Percentiles rank a stretch among this genome's conserved stretches.
Conservation (phyloP, 768 basidiomycete species). For the Coprinopsis marcescibilis region DNA sequence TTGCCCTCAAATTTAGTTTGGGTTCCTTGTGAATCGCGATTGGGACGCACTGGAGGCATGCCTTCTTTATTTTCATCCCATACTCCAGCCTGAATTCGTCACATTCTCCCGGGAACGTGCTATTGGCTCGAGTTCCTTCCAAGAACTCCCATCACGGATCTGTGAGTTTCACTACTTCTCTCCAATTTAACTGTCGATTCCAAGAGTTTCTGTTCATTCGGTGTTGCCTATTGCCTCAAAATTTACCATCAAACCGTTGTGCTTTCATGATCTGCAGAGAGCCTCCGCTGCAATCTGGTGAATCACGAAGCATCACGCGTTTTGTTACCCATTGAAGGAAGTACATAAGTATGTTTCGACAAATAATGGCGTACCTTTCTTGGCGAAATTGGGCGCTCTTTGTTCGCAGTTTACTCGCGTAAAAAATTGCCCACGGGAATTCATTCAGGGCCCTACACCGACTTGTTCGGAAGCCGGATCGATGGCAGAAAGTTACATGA, state of each 20-base stretch:
- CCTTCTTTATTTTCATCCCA: neutral
- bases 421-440: neutral
- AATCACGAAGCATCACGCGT: neutral
- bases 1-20: conserved; percentile 8
- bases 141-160: conserved; percentile 7
- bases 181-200: neutral
- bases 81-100: neutral
- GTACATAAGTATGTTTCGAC: too few relatives aligned
- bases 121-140: conserved; percentile 4
- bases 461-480: neutral
- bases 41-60: conserved; percentile 7
- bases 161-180: conserved; percentile 2
- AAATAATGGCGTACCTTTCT: conserved; percentile 4
- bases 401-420: too few relatives aligned
- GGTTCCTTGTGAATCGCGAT: conserved; percentile 11
- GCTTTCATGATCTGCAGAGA: conserved; percentile 10
- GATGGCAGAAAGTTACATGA: neutral
- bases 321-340: too few relatives aligned
- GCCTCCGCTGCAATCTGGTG: conserved; percentile 5
- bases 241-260: neutral
- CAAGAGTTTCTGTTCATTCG: neutral
- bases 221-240: neutral
- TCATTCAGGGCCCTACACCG: neutral
- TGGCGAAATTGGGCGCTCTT: conserved; percentile 1
- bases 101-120: neutral